Percentiles rank a stretch among this genome's conserved stretches.
Evolutionary conservation across 352 stramenopile genomes (phyloP).

Genomic region (Lagenidium giganteum): DNA sequence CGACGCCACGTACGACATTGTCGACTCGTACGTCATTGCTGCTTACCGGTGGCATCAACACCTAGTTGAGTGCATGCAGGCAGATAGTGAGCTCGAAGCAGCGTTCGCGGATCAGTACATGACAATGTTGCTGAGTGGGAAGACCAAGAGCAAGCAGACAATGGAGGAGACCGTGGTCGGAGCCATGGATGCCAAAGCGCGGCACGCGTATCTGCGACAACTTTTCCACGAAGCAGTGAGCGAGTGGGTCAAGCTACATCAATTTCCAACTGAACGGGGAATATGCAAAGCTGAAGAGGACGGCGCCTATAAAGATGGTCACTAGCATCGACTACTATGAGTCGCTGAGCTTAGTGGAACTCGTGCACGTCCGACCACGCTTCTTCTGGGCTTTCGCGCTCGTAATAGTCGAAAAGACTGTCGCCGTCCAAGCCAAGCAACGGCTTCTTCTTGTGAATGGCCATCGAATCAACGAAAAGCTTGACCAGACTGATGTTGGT

Average conservation of each 20-base stretch:
- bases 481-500: slow-evolving; percentile 91
- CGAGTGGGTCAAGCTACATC: slow-evolving; percentile 43
- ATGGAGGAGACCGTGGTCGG: slow-evolving; percentile 29
- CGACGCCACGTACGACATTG: slow-evolving; percentile 66
- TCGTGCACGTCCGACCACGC: slow-evolving; percentile 94
- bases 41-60: slow-evolving; percentile 52
- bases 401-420: slow-evolving; percentile 98
- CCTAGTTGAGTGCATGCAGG: slow-evolving; percentile 19
- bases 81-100: slow-evolving; percentile 14
- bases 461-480: slow-evolving; percentile 91
- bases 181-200: slow-evolving; percentile 28
- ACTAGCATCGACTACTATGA: not conserved
- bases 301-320: too few relatives aligned
- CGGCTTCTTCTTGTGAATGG: slow-evolving; percentile 89
- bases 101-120: slow-evolving; percentile 44
- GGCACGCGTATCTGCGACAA: slow-evolving; percentile 24
- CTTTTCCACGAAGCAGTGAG: slow-evolving; percentile 41
- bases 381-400: slow-evolving; percentile 81
- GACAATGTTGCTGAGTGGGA: slow-evolving; percentile 15
- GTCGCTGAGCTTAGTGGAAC: slow-evolving; percentile 95
- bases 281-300: too few relatives aligned
- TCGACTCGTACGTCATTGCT: slow-evolving; percentile 79
- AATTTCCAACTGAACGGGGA: too few relatives aligned
- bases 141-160: slow-evolving; percentile 20
- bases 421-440: slow-evolving; percentile 91